A percentile compares a stretch with the other conserved stretches of the same genome.
Evolutionary conservation across 2,329 filamentous ascomycete species (phyloP).

Genomic region (Sporothrix protearum): DNA sequence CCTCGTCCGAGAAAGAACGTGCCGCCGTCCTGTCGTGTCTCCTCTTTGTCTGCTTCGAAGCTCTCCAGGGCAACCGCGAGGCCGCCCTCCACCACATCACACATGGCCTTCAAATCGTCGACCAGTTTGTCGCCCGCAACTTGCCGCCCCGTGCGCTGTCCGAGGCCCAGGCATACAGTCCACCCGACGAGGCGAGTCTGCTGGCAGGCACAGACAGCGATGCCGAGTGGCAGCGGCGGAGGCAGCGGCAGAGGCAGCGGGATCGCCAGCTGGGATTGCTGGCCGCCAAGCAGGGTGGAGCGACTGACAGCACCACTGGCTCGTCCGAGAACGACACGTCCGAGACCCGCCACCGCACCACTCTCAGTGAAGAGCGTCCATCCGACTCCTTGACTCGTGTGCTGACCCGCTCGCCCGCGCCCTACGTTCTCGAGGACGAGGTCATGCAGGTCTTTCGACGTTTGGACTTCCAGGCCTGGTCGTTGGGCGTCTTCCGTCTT

Average conservation of each 20-base stretch:
- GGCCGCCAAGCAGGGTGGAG: not conserved
- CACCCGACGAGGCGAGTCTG: not conserved
- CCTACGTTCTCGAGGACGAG: conserved; percentile 32
- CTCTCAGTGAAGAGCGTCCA: not conserved
- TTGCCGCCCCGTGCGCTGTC: conserved; percentile 4
- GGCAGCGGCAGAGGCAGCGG: conserved; percentile 10
- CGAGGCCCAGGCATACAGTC: not conserved
- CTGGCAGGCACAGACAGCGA: not conserved
- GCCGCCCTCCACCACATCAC: conserved; percentile 38
- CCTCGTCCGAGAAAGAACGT: conserved; percentile 26
- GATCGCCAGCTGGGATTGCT: not conserved
- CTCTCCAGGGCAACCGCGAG: conserved; percentile 37
- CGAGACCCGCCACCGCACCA: not conserved
- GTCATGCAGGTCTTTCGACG: conserved; percentile 34
- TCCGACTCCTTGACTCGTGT: conserved; percentile 11
- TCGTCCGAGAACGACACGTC: no score
- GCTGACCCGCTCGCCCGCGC: conserved; percentile 25
- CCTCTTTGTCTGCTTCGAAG: conserved; percentile 40
- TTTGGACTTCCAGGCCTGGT: conserved; percentile 34
- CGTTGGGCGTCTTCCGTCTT: conserved; percentile 28
- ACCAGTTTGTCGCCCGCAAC: conserved; percentile 33
- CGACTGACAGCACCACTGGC: not conserved
- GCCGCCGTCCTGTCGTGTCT: conserved; percentile 38
- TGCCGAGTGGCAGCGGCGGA: conserved; percentile 5
- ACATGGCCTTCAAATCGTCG: conserved; percentile 39